These are phyloP conservation scores for Lipomyces kockii DNA, from an alignment of 805 yeast species.

Conservation along the genomic window DNA sequence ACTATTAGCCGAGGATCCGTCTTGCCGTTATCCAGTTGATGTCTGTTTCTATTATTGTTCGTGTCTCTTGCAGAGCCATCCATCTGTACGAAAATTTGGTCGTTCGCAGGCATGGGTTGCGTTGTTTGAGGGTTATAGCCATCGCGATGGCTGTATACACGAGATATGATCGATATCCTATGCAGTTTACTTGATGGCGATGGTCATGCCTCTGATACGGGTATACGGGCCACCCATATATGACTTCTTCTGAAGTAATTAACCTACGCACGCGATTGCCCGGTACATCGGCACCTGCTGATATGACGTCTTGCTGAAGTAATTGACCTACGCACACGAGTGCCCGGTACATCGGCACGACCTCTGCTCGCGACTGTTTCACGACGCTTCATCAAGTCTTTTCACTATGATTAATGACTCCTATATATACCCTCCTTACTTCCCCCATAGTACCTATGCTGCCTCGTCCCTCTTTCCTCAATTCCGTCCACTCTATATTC, in stretches of 20 bases:
- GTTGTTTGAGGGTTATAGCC: too few relatives aligned
- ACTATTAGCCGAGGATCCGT: too few relatives aligned
- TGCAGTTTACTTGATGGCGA: too few relatives aligned
- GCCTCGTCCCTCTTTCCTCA: background rate
- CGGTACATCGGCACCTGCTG: conserved; percentile 1
- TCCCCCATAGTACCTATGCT: background rate
- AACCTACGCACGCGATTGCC: background rate
- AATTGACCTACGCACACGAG: background rate
- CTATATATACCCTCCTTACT: background rate
- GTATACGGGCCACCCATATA: background rate
- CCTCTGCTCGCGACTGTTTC: background rate
- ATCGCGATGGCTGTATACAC: too few relatives aligned
- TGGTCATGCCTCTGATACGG: background rate
- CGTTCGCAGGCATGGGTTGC: too few relatives aligned
- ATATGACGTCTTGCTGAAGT: too few relatives aligned
- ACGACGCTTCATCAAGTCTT: background rate
- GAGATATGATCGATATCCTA: too few relatives aligned
- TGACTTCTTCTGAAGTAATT: background rate
- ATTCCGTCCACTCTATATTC: background rate
- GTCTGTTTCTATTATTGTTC: background rate
- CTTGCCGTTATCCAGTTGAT: background rate
- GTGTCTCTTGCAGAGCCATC: background rate
- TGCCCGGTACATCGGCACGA: background rate
- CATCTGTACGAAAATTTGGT: background rate
- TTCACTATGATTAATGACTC: background rate